Base-by-base conservation (phyloP, 805 yeast species). In the Citeromyces nyonsensis region DNA sequence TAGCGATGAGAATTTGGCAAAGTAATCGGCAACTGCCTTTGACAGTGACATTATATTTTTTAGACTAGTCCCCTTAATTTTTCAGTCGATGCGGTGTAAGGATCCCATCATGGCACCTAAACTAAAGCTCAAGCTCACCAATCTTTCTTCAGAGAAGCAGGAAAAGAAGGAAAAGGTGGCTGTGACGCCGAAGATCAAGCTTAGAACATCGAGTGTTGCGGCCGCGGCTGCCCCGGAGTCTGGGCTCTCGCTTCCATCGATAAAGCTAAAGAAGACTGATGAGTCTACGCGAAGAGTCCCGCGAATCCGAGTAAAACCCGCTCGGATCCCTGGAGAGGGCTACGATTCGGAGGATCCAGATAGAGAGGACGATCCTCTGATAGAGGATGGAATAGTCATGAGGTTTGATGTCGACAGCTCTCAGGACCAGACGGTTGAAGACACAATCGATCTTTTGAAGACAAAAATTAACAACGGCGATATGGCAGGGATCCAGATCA, bases 291-390 rank as follows among this genome's bases (percentile, higher is more conserved):
- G 22, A 18, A 18, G 7, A 18, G 22, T 61, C 3, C 71, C 73
- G 3, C 56, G 63, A 24, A 65, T 69, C 18, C 51, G 71, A 38
- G 60, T 70, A 26, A 70, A 68, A 38, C 75, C 75, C 1, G 63
- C 70, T 1, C 61, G 94, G 43, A 63, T 77, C 3, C 91, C 94
- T 0, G 95, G 95, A 4, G 95, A 88, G 44, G 97, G 97, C 1
- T 88, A 88, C 52, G 98, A 88, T 48, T 79, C 94, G 3, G 97
- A 88, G 45, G 96, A 94, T 12, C 94, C 95, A 1, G 97, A 88
- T 41, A 60, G 83, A 15, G 98, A 91, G 49, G 95, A 85, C 38
- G 96, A 91, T 47, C 97, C 98, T 1, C 56, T 84, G 38, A 59
- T 84, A 6, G 97, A 91, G 47, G 94, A 83, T 41, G 94, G 91